phyloP scores from a whole-genome alignment of 495 filamentous ascomycete species.

The Tuber melanosporum region DNA sequence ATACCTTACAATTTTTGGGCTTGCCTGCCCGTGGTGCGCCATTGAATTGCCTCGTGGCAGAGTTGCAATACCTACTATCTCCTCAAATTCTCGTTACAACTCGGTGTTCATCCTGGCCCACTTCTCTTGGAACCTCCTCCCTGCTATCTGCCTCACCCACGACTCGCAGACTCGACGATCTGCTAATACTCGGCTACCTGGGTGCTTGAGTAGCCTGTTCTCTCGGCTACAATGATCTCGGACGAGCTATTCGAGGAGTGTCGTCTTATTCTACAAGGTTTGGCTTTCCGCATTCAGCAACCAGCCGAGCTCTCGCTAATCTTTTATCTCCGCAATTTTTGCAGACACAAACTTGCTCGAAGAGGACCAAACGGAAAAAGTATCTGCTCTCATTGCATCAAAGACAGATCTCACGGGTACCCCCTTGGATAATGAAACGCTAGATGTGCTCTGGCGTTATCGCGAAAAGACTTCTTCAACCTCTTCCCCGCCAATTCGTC shows the following conservation, averaged over 20 bases:
- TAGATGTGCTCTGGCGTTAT: conserved; percentile 89
- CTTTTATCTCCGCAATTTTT: conserved; percentile 27
- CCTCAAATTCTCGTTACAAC: background rate
- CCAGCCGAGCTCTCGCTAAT: conserved; percentile 39
- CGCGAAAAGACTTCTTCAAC: conserved; percentile 69
- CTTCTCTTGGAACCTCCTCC: background rate
- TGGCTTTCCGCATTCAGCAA: conserved; percentile 32
- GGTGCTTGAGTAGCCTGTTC: background rate
- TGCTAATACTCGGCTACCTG: conserved; percentile 3
- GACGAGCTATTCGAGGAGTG: conserved; percentile 89
- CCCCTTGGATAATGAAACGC: conserved; percentile 77
- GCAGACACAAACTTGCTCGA: conserved; percentile 70
- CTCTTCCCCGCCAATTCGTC: conserved; percentile 67
- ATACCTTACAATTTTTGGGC: background rate
- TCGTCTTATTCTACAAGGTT: conserved; percentile 69
- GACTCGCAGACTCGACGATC: background rate
- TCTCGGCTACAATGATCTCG: conserved; percentile 63
- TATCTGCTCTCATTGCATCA: conserved; percentile 76
- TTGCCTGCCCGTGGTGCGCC: background rate
- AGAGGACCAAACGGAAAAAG: conserved; percentile 89
- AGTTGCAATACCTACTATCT: background rate
- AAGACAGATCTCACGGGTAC: conserved; percentile 71
- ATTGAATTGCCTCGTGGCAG: background rate
- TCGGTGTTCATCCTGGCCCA: background rate
- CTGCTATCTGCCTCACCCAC: background rate